phyloP scores from a whole-genome alignment of 331 rosid genomes.

The Stylosanthes scabra region DNA sequence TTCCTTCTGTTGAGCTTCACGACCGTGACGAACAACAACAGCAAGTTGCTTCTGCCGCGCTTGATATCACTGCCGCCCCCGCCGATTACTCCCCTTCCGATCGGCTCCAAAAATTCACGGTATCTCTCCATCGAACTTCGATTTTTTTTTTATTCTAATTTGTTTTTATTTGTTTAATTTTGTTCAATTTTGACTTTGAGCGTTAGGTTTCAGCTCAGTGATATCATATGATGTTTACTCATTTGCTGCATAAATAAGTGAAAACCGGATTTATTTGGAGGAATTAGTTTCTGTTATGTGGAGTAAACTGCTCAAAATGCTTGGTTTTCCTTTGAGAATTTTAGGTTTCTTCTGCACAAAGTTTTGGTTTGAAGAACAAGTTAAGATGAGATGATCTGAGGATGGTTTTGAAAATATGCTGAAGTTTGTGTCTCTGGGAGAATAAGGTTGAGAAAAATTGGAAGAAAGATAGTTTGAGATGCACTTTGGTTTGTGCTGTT shows the following conservation, averaged over 20 bases:
- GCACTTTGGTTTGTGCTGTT: not conserved
- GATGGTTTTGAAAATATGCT: too few species aligned
- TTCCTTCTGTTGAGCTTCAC: slow-evolving; percentile 74
- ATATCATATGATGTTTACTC: not conserved
- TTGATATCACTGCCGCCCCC: slow-evolving; percentile 45
- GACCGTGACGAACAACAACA: slow-evolving; percentile 49
- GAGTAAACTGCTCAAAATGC: not conserved
- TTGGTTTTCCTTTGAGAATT: not conserved
- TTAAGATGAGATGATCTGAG: too few species aligned
- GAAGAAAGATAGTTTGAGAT: not conserved
- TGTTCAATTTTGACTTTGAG: not conserved
- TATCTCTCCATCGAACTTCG: slow-evolving; percentile 26
- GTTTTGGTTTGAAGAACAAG: not conserved
- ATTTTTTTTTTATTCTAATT: not conserved
- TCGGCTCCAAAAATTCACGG: slow-evolving; percentile 68
- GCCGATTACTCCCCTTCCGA: slow-evolving; percentile 38
- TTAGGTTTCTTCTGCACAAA: not conserved
- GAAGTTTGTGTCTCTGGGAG: not conserved
- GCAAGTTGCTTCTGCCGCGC: slow-evolving; percentile 36
- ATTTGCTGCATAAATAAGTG: not conserved
- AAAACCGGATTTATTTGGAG: not conserved
- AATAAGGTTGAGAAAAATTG: not conserved
- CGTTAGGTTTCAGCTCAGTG: not conserved
- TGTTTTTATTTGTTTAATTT: too few species aligned
- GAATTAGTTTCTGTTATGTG: not conserved